Base-by-base conservation (phyloP, 129 eudicot species). In the Logfia minima region DNA sequence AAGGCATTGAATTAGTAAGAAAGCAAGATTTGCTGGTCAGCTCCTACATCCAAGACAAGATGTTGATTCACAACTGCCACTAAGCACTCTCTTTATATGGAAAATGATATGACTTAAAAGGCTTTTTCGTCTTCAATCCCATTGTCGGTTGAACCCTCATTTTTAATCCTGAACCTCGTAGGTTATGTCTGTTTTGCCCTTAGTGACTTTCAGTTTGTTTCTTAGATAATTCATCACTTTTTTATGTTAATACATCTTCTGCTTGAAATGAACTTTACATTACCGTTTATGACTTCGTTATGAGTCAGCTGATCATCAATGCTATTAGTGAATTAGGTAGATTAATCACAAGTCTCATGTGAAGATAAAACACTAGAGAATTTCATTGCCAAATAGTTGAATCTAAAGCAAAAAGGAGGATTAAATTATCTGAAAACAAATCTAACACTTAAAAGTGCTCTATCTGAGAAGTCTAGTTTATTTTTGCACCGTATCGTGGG, bases 381-480 rank as follows among this genome's bases (percentile, higher is more conserved):
- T 69, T 59, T 43, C 56, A 70, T 69, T 78, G 76, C 70, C 62
- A 78, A 65, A 66, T 66, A 73, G 62, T 80, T 73, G 31, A 53
- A 71, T 67, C 67, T 45, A 77, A 60, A 69, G 10, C 60, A 66
- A 76, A 79, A 72, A 65, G 58, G 62, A 73, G 66, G 79, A 52
- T 70, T 72, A 76, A 80, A 83, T 73, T 56, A 64, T 63, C 70
- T 72, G 22, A 68, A 1, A 74, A 83, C 11, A 59, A 66, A 75
- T 61, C 43, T 14, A 65, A 41, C 52, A 70, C 80, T 32, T 83
- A 39, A 74, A 67, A 78, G 81, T 62, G 60, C 79, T 80, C 67
- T 64, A 39, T 69, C 1, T 28, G 67, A 68, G 75, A 69, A 68
- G 80, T 68, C 77, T 64, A 60, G 53, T 77, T 88, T 88, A 83